Evolutionary conservation across 2,329 filamentous ascomycete genomes (phyloP).

Genomic region (Ophiostoma fasciatum): DNA sequence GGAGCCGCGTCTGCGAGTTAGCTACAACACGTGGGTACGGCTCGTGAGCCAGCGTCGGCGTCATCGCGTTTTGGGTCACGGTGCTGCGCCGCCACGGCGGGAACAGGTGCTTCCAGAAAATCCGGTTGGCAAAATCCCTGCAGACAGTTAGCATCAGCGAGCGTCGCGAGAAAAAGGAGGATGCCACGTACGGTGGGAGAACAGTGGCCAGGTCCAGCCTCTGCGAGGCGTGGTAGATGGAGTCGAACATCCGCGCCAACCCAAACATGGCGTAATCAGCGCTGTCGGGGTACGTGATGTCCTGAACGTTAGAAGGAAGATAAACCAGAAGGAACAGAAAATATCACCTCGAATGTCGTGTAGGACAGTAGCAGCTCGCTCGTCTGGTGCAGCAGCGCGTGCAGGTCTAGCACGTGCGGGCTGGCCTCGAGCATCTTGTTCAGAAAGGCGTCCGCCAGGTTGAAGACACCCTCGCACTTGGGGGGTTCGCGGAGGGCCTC

Average conservation of each 20-base stretch:
- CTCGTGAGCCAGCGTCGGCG: conserved; percentile 11
- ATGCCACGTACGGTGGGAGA: conserved; percentile 4
- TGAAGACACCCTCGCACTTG: conserved; percentile 31
- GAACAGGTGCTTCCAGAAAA: conserved; percentile 54
- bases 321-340: conserved; percentile 5
- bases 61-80: too few species aligned
- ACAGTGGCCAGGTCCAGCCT: conserved; percentile 3
- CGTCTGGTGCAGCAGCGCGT: conserved; percentile 15
- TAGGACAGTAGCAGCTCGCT: conserved; percentile 16
- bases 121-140: conserved; percentile 23
- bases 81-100: conserved; percentile 29
- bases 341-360: conserved; percentile 18
- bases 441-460: conserved; percentile 26
- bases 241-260: conserved; percentile 21
- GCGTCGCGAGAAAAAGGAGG: background rate
- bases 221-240: conserved; percentile 13
- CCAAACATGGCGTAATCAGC: conserved; percentile 23
- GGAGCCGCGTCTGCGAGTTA: conserved; percentile 37
- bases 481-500: conserved; percentile 18
- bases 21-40: conserved; percentile 29
- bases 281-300: conserved; percentile 23
- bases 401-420: conserved; percentile 17
- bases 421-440: conserved; percentile 22
- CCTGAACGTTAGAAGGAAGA: conserved; percentile 15
- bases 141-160: background rate